Percentiles rank a stretch among this genome's conserved stretches.
Evolutionary conservation across 2,329 filamentous ascomycete species (phyloP).

Genomic region (Pseudopithomyces chartarum): DNA sequence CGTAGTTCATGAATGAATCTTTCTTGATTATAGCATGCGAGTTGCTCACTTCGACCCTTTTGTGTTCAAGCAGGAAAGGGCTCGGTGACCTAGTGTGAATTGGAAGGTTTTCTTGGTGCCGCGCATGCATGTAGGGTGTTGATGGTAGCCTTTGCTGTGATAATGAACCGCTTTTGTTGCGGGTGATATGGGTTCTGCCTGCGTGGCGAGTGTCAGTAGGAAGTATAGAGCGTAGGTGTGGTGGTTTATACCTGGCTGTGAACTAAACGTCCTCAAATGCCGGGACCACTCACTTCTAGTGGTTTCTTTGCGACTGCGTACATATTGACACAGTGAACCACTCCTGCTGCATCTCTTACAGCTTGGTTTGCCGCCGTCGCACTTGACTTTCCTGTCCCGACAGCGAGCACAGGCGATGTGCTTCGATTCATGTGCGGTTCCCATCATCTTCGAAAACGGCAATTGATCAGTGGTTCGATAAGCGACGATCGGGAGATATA

Average conservation of each 20-base stretch:
- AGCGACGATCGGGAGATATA: background rate
- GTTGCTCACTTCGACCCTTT: background rate
- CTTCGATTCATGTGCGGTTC: slow-evolving; percentile 7
- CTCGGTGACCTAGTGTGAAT: background rate
- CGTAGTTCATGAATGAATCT: background rate
- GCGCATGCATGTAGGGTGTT: background rate
- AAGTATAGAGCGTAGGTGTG: background rate
- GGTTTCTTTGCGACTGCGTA: slow-evolving; percentile 18
- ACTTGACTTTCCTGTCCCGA: slow-evolving; percentile 24
- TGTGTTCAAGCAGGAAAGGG: background rate
- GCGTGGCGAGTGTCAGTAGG: background rate
- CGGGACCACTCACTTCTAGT: slow-evolving; percentile 20
- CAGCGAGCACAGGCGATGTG: slow-evolving; percentile 23
- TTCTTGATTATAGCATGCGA: background rate
- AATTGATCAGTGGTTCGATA: background rate
- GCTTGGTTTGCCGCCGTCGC: slow-evolving; percentile 20
- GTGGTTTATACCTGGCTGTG: slow-evolving; percentile 15
- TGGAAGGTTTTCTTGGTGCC: background rate
- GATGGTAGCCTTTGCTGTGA: background rate
- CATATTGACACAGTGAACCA: slow-evolving; percentile 16
- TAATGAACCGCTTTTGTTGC: background rate
- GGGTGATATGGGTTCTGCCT: background rate
- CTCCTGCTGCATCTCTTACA: slow-evolving; percentile 16
- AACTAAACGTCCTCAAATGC: slow-evolving; percentile 22
- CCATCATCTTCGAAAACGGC: background rate